Percentiles rank a stretch among this genome's conserved stretches.
These are phyloP conservation scores for Ochetophila trinervis DNA, from an alignment of 306 rosid species.

Conservation along the genomic window DNA sequence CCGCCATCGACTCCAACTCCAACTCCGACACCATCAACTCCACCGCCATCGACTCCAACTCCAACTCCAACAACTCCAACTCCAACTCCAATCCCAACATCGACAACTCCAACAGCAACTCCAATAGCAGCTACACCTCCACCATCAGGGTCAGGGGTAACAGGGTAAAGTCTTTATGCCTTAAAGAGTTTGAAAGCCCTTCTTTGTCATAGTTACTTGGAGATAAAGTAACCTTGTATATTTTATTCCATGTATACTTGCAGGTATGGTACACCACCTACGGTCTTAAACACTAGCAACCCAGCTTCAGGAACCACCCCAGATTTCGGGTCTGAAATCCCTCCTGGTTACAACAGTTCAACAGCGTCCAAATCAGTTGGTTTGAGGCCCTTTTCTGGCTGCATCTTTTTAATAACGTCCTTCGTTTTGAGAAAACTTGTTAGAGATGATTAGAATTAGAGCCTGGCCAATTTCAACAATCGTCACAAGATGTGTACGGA, in stretches of 20 bases:
- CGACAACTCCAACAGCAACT: background rate
- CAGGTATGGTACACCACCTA: conserved; percentile 52
- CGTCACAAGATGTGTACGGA: conserved; percentile 27
- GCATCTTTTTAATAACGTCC: conserved; percentile 38
- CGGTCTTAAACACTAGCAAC: conserved; percentile 60
- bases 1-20: conserved; percentile 13
- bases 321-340: conserved; percentile 39
- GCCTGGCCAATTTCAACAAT: background rate
- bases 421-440: conserved; percentile 32
- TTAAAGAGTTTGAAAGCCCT: conserved; percentile 8
- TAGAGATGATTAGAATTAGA: conserved; percentile 26
- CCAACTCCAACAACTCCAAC: conserved; percentile 13
- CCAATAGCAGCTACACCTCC: conserved; percentile 30
- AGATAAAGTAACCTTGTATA: conserved; percentile 24
- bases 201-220: background rate
- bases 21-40: conserved; percentile 2
- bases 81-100: background rate
- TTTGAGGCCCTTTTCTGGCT: conserved; percentile 46
- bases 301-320: conserved; percentile 56
- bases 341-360: conserved; percentile 40
- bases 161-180: conserved; percentile 39
- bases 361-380: conserved; percentile 43
- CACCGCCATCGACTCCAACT: conserved; percentile 9
- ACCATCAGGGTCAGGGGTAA: conserved; percentile 44
- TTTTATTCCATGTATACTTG: conserved; percentile 24